Evolutionary conservation across 192 early-diverging fungal species (phyloP).

Genomic region (Coemansia sp.): DNA sequence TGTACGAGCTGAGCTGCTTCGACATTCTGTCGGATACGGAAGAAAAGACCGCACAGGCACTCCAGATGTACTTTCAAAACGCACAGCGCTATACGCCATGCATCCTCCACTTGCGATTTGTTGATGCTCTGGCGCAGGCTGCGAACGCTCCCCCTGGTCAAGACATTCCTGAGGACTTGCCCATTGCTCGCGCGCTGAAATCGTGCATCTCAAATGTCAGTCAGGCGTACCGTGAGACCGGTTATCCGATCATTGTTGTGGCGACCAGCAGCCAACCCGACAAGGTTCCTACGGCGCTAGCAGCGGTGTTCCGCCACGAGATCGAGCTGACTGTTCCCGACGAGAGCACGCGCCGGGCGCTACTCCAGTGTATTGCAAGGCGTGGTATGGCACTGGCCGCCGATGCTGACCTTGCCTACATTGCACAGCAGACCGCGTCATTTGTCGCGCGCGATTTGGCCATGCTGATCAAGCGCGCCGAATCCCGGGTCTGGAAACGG

Average conservation of each 20-base stretch:
- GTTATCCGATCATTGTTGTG: constrained; percentile 70
- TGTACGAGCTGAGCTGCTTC: constrained; percentile 76
- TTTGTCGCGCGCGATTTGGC: constrained; percentile 83
- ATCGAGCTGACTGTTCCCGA: constrained; percentile 69
- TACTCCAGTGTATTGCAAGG: constrained; percentile 58
- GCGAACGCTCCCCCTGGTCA: constrained; percentile 31
- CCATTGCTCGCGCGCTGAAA: constrained; percentile 42
- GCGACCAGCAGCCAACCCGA: constrained; percentile 78
- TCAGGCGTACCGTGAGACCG: constrained; percentile 44
- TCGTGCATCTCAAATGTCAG: constrained; percentile 25
- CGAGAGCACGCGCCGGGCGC: constrained; percentile 60
- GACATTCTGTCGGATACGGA: constrained; percentile 77
- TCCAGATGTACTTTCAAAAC: constrained; percentile 75
- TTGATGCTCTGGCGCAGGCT: constrained; percentile 72
- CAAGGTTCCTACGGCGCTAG: constrained; percentile 70
- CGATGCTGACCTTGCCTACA: constrained; percentile 66
- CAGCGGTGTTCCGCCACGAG: constrained; percentile 76
- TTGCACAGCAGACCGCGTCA: constrained; percentile 91
- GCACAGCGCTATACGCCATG: constrained; percentile 74
- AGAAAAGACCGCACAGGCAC: constrained; percentile 68
- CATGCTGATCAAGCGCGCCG: constrained; percentile 70
- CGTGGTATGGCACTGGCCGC: constrained; percentile 57
- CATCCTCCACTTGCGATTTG: constrained; percentile 69
- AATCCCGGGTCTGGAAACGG: constrained; percentile 59
- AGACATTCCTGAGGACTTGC: constrained; percentile 31